phyloP scores from a whole-genome alignment of 179 eudicot genomes.

The Silene noctiflora region DNA sequence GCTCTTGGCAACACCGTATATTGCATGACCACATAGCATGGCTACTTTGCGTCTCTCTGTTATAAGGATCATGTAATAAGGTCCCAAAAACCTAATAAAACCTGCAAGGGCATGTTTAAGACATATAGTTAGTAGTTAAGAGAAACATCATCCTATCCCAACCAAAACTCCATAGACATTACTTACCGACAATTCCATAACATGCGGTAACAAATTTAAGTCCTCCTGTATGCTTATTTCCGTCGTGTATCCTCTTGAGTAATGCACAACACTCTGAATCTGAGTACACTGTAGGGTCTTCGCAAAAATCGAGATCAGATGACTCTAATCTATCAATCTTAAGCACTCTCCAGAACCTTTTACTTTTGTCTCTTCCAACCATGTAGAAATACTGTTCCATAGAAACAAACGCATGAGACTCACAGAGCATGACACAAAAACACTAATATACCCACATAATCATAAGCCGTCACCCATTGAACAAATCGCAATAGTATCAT shows the following conservation, averaged over 20 bases:
- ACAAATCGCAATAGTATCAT: conserved; percentile 9
- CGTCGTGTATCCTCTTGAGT: conserved; percentile 73
- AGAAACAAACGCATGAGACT: conserved; percentile 1
- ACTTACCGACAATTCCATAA: conserved; percentile 96
- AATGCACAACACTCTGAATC: conserved; percentile 60
- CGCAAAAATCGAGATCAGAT: conserved; percentile 58
- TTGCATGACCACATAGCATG: conserved; percentile 82
- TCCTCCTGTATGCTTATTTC: conserved; percentile 85
- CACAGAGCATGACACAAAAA: conserved; percentile 1
- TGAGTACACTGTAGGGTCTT: conserved; percentile 77
- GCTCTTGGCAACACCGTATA: conserved; percentile 83
- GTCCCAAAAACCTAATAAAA: conserved; percentile 87
- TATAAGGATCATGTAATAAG: conserved; percentile 85
- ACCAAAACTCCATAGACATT: no score
- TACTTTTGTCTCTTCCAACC: conserved; percentile 79
- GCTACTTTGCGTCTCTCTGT: conserved; percentile 90
- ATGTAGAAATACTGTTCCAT: conserved; percentile 77
- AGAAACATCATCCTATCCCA: no score
- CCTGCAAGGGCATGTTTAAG: no score
- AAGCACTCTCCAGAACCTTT: conserved; percentile 68
- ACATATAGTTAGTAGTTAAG: no score
- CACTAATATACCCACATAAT: not conserved
- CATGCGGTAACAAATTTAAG: conserved; percentile 74
- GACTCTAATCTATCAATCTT: conserved; percentile 88
- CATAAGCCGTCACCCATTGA: not conserved